Percentiles rank a stretch among this genome's conserved stretches.
These are phyloP conservation scores for Arachis hypogaea DNA, from an alignment of 306 rosid genomes.

Conservation along the genomic window DNA sequence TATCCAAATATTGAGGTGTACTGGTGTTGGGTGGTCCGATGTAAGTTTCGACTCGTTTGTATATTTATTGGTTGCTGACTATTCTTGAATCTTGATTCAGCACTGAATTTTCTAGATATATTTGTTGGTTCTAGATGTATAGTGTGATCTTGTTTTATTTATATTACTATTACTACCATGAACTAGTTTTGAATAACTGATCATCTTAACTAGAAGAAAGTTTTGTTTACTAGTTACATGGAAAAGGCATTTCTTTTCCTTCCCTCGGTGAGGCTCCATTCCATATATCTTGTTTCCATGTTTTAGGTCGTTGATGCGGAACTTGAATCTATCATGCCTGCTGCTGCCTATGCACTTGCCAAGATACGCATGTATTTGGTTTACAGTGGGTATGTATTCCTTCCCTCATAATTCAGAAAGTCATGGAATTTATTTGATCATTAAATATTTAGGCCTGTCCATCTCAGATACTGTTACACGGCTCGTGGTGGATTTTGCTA, in stretches of 20 bases:
- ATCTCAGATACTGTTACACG: slow-evolving; percentile 79
- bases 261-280: slow-evolving; percentile 27
- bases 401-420: slow-evolving; percentile 31
- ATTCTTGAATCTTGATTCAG: slow-evolving; percentile 21
- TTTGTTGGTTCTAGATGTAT: slow-evolving; percentile 1
- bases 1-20: slow-evolving; percentile 78
- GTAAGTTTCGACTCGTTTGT: slow-evolving; percentile 58
- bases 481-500: slow-evolving; percentile 95
- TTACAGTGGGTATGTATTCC: slow-evolving; percentile 76
- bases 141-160: not conserved
- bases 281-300: slow-evolving; percentile 29
- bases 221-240: slow-evolving; percentile 6
- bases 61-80: slow-evolving; percentile 22
- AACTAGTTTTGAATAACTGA: slow-evolving; percentile 21
- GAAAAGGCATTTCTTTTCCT: not conserved
- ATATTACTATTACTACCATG: not conserved
- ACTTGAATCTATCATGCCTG: slow-evolving; percentile 77
- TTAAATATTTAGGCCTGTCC: slow-evolving; percentile 36
- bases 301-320: slow-evolving; percentile 74
- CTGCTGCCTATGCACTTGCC: slow-evolving; percentile 92
- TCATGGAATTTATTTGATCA: slow-evolving; percentile 18
- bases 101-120: not conserved
- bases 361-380: slow-evolving; percentile 90
- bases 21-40: slow-evolving; percentile 86
- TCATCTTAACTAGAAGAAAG: not conserved